Evolutionary conservation across 805 yeast species (phyloP).

Genomic region (Sugiyamaella marilandica): DNA sequence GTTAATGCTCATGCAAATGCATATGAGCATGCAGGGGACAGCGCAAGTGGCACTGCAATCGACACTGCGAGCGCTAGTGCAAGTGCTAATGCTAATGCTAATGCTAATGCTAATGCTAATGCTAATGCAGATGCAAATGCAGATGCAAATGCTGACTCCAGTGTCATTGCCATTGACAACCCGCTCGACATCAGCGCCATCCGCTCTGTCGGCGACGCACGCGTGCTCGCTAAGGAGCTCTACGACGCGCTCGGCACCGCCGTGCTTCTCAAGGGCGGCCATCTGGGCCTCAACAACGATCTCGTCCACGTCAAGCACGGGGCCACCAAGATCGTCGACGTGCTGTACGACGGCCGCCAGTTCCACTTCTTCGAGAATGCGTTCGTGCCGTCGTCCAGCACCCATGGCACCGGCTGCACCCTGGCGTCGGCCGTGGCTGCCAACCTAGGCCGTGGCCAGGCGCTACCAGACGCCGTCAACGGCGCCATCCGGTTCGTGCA

Average conservation of each 20-base stretch:
- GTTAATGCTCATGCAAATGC: too few species aligned
- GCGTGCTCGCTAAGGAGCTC: constrained; percentile 38
- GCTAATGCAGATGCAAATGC: not conserved
- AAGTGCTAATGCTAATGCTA: not conserved
- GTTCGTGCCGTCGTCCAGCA: constrained; percentile 45
- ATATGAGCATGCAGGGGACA: too few species aligned
- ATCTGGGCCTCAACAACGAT: constrained; percentile 38
- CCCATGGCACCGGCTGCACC: constrained; percentile 93
- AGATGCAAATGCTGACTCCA: not conserved
- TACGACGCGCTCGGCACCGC: constrained; percentile 36
- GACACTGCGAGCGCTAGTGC: not conserved
- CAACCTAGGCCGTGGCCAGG: constrained; percentile 54
- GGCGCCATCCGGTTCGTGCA: constrained; percentile 63
- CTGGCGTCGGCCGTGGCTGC: constrained; percentile 77
- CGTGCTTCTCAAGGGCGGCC: constrained; percentile 79
- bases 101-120: not conserved
- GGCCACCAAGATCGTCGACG: constrained; percentile 23
- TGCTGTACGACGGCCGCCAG: constrained; percentile 34
- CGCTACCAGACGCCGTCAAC: constrained; percentile 47
- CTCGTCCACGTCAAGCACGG: constrained; percentile 15
- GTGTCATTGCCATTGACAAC: not conserved
- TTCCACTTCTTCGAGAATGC: constrained; percentile 48
- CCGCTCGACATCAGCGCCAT: constrained; percentile 12
- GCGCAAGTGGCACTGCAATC: too few species aligned
- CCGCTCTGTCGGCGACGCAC: constrained; percentile 38